These are phyloP conservation scores for Crataegus laevigata DNA, from an alignment of 306 rosid species.

Conservation along the genomic window DNA sequence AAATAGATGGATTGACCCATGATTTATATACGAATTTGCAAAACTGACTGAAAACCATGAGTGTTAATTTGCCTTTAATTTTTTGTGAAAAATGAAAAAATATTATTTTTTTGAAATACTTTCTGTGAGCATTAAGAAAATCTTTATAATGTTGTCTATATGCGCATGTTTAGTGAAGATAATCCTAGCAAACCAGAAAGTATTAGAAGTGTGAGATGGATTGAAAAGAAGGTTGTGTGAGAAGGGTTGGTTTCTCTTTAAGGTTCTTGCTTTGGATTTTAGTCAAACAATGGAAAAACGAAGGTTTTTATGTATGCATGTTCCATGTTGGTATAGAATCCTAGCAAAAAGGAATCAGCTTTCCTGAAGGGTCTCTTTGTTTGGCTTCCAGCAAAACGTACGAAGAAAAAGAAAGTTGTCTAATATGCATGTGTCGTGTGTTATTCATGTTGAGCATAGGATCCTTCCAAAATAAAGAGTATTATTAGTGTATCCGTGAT, in stretches of 20 bases:
- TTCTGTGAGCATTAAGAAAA: too few relatives aligned
- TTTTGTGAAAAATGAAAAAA: too few relatives aligned
- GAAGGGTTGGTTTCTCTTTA: neutral
- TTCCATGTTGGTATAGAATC: neutral
- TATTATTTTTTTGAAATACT: too few relatives aligned
- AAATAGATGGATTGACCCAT: too few relatives aligned
- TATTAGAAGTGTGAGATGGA: neutral
- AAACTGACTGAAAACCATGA: too few relatives aligned
- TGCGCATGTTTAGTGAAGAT: neutral
- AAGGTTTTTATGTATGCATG: neutral
- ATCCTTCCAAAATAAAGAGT: too few relatives aligned
- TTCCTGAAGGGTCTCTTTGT: neutral
- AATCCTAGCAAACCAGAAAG: neutral
- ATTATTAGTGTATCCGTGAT: too few relatives aligned
- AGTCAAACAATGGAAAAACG: neutral
- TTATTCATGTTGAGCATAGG: too few relatives aligned
- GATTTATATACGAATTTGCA: too few relatives aligned
- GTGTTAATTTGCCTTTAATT: too few relatives aligned
- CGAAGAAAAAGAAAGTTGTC: neutral
- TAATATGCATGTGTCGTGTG: too few relatives aligned
- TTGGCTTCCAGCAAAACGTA: neutral
- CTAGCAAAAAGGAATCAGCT: neutral
- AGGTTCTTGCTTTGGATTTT: too few relatives aligned
- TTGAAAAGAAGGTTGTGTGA: neutral
- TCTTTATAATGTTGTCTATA: neutral